These are phyloP conservation scores for Globisporangium mamillatum DNA, from an alignment of 352 stramenopile genomes.

Conservation along the genomic window DNA sequence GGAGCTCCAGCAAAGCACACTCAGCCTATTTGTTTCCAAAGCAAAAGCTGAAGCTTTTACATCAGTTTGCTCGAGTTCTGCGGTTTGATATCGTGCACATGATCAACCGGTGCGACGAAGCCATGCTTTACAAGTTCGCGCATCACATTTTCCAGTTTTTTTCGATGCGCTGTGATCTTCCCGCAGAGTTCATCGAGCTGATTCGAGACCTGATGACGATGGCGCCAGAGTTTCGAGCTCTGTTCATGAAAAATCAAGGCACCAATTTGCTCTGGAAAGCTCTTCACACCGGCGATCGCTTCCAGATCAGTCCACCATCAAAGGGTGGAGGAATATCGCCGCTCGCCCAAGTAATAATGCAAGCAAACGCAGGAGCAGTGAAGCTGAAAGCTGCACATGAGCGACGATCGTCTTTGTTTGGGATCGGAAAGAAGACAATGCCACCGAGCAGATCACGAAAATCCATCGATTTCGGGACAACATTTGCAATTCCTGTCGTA, in stretches of 20 bases:
- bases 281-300: constrained; percentile 30
- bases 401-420: constrained; percentile 35
- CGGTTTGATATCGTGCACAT: constrained; percentile 40
- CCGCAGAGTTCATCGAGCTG: constrained; percentile 34
- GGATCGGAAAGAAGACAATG: constrained; percentile 23
- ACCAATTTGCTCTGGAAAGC: constrained; percentile 45
- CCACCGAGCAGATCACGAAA: constrained; percentile 15
- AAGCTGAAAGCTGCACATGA: constrained; percentile 3
- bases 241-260: constrained; percentile 50
- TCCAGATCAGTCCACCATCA: not conserved
- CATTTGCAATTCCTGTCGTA: constrained; percentile 25
- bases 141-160: constrained; percentile 55
- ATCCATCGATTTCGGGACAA: constrained; percentile 29
- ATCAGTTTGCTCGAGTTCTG: constrained; percentile 30
- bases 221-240: constrained; percentile 30
- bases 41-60: constrained; percentile 28
- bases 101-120: constrained; percentile 34
- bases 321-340: constrained; percentile 4
- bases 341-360: constrained; percentile 10
- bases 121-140: constrained; percentile 30
- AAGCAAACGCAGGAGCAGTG: not conserved
- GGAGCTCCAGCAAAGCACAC: constrained; percentile 8
- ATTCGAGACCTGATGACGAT: constrained; percentile 39
- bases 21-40: not conserved
- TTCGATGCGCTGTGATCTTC: constrained; percentile 31